Evolutionary conservation across 2,329 filamentous ascomycete species (phyloP), one percentile per base, ranked within the genome.

Genomic region (Malbranchea cinnamomea): DNA sequence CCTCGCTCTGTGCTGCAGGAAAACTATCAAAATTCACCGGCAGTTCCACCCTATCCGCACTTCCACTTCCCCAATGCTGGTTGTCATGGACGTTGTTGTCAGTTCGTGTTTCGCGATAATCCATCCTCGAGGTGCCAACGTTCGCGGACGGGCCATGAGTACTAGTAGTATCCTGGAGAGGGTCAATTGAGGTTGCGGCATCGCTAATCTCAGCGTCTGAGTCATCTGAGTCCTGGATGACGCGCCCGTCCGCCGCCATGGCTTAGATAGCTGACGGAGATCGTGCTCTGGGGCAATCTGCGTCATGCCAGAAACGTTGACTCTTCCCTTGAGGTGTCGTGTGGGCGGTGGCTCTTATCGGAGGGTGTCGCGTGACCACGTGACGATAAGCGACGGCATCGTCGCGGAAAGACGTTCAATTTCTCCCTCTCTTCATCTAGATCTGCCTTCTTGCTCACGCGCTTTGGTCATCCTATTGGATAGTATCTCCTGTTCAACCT

Each of bases 161-260:
- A 18, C 15, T 14, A n/a, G 21, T 10, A n/a, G 6, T 2, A 23
- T 18, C 5, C 19, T 39, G 39, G 7, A 37, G 34, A 17, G 33
- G 44, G 16, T 40, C 43, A 28, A 34, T 30, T 12, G 41, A 42
- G 10, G 37, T 38, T 12, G 40, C 30, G 13, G 40, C 5, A 5
- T 46, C 45, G 18, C 41, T 41, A n/a, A 53, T 36, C 31, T 48
- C 44, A 27, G 55, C 53, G 7, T 56, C 55, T 22, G 60, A 51
- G 15, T 47, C 56, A 16, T 61, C 57, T 1, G 57, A 61, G 35
- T 60, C 57, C 30, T 56, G 54, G n/a, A 61, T 57, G 10, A 60
- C 45, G 27, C 50, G 49, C n/a, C n/a, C n/a, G 26, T 46, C 41
- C 28, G 39, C 42, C 17, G 48, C 36, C 57, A 61, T 61, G 14